Base-by-base conservation (phyloP, 345 rosid species). In the Euphorbia peplus region DNA sequence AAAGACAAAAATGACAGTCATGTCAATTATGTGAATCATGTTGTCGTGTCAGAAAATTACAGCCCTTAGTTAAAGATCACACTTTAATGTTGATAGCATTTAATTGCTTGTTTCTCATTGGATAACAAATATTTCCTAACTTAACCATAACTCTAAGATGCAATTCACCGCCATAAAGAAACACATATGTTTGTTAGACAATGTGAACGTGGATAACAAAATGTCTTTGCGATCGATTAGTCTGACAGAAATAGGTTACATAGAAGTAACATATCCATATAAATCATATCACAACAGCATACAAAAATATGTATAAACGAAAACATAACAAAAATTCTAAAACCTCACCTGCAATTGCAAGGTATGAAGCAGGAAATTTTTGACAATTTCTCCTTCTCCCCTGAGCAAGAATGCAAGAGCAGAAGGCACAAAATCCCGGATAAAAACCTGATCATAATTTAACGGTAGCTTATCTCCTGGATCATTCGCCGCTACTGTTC, bases 401-500 rank as follows among this genome's bases (percentile, higher is more conserved):
- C 70, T 91, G 66, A 95, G 90, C 88, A 95, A 71, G 75, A 91
- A 95, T 1, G 99, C 99, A 29, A 95, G 85, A 54, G 96, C 96
- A 7, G 96, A 90, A 24, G 99, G 99, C 61, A 91, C 90, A 61
- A 91, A 91, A 78, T 95, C 99, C 8, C 99, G 91, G 57, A 95
- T 85, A 73, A 95, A 95, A 19, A 95, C 96, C 81, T 95, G 99
- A 83, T 95, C 99, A 64, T 95, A 95, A 79, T 95, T 95, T 89
- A 95, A 78, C 1, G 96, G 96, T 72, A 54, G 76, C 76, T 82
- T 85, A 78, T 91, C 97, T 26, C 84, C 87, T 0, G 90, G 96
- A 79, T 95, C 99, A 79, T 91, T 91, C 0, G 99, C 99, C 0
- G 99, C 99, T 72, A 95, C 76, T 3, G 97, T 95, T 30, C 99